These are phyloP conservation scores for Tolypocladium sp. DNA, from an alignment of 2,329 filamentous ascomycete species.

Conservation along the genomic window DNA sequence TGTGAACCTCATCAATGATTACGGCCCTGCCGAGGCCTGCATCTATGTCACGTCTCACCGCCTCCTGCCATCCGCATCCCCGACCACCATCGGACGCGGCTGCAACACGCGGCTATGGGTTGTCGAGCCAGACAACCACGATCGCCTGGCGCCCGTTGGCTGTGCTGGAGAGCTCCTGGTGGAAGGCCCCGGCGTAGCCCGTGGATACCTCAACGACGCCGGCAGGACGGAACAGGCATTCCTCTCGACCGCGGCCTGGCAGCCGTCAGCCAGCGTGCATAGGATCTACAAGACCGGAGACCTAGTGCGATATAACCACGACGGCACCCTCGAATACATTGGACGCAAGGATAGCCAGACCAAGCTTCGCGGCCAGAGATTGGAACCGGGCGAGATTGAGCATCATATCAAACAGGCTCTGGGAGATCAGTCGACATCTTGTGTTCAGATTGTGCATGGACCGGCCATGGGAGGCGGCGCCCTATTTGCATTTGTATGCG, in stretches of 20 bases:
- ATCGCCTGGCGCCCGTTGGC: slow-evolving; percentile 1
- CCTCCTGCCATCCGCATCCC: neutral
- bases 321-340: slow-evolving; percentile 8
- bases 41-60: neutral
- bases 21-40: neutral
- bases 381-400: slow-evolving; percentile 9
- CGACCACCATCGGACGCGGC: neutral
- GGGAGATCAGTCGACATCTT: no score
- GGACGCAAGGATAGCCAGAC: slow-evolving; percentile 1
- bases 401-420: neutral
- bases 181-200: neutral
- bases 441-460: neutral
- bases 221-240: neutral
- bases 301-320: slow-evolving; percentile 6
- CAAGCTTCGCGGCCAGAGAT: slow-evolving; percentile 8
- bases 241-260: neutral
- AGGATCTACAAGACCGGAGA: slow-evolving; percentile 10
- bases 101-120: neutral
- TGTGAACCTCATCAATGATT: neutral
- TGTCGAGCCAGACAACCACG: neutral
- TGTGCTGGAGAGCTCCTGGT: slow-evolving; percentile 4
- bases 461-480: neutral
- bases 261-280: neutral
- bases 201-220: slow-evolving; percentile 2
- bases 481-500: neutral